Evolutionary conservation across 1,284 basidiomycete species (phyloP).

Genomic region (Macrocybe sp.): DNA sequence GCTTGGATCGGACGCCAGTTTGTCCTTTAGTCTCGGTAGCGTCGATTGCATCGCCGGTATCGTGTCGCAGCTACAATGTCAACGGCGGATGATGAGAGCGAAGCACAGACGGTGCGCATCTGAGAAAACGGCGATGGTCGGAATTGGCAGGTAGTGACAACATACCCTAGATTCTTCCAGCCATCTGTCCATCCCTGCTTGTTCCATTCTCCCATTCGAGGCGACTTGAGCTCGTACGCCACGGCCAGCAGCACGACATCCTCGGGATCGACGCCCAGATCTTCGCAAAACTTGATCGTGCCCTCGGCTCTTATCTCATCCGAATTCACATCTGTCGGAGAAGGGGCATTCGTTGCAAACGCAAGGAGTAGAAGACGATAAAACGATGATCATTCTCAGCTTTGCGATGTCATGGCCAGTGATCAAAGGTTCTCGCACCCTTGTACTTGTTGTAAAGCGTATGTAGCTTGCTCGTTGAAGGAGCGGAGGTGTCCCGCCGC

Average conservation of each 20-base stretch:
- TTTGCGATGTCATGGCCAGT: conserved; percentile 28
- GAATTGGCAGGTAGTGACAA: conserved; percentile 4
- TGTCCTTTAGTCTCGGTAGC: conserved; percentile 54
- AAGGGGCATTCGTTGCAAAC: no score
- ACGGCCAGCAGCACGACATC: conserved; percentile 75
- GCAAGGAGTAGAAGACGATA: no score
- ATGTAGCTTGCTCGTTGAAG: conserved; percentile 56
- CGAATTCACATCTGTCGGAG: no score
- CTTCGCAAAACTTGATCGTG: conserved; percentile 68
- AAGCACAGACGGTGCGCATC: conserved; percentile 2
- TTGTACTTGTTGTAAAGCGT: conserved; percentile 69
- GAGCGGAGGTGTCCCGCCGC: conserved; percentile 23
- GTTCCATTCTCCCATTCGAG: conserved; percentile 72
- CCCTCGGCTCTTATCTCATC: conserved; percentile 46
- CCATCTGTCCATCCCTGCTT: conserved; percentile 77
- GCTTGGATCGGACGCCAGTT: conserved; percentile 60
- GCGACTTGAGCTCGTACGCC: conserved; percentile 74
- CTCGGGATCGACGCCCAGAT: conserved; percentile 65
- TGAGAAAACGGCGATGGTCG: neutral
- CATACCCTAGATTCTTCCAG: conserved; percentile 68
- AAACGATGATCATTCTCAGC: conserved; percentile 37
- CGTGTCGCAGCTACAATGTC: conserved; percentile 58
- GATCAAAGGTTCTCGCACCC: no score
- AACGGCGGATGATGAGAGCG: conserved; percentile 2
- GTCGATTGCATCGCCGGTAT: conserved; percentile 61